A percentile compares a stretch with the other conserved stretches of the same genome.
Conservation (phyloP, 2,329 filamentous ascomycete species). For the Elsinoe perseae region DNA sequence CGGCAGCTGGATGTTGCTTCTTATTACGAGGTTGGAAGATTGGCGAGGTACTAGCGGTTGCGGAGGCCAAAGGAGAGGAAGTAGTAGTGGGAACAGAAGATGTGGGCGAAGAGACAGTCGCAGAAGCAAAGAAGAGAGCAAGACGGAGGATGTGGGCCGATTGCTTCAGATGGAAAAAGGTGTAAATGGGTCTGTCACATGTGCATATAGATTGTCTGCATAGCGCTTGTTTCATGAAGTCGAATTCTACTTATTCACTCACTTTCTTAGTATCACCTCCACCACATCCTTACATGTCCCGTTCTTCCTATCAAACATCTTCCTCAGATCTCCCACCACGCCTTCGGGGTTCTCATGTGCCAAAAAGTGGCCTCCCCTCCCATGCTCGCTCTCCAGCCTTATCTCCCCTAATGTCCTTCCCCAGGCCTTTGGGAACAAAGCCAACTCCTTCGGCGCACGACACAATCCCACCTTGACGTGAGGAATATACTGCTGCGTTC, state of each 20-base stretch:
- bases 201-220: neutral
- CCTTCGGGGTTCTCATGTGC: constrained; percentile 49
- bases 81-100: constrained; percentile 19
- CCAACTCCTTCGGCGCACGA: constrained; percentile 53
- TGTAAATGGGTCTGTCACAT: constrained; percentile 20
- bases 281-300: constrained; percentile 18
- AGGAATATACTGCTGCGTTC: constrained; percentile 37
- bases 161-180: constrained; percentile 28
- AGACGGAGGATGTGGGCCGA: constrained; percentile 24
- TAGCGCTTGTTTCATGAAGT: neutral
- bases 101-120: constrained; percentile 22
- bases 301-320: constrained; percentile 48
- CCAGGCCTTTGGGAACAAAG: constrained; percentile 49
- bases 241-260: neutral
- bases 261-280: neutral
- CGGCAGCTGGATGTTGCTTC: constrained; percentile 46
- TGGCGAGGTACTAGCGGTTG: constrained; percentile 41
- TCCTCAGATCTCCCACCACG: constrained; percentile 44
- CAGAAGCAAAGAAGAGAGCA: constrained; percentile 22
- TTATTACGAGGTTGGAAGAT: constrained; percentile 56
- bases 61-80: constrained; percentile 26
- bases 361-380: constrained; percentile 51
- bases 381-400: constrained; percentile 47
- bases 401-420: constrained; percentile 50
- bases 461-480: constrained; percentile 46